Evolutionary conservation across 441 rosid genomes (phyloP), one percentile per base, ranked within the genome.

Genomic region (Kokia cookei): DNA sequence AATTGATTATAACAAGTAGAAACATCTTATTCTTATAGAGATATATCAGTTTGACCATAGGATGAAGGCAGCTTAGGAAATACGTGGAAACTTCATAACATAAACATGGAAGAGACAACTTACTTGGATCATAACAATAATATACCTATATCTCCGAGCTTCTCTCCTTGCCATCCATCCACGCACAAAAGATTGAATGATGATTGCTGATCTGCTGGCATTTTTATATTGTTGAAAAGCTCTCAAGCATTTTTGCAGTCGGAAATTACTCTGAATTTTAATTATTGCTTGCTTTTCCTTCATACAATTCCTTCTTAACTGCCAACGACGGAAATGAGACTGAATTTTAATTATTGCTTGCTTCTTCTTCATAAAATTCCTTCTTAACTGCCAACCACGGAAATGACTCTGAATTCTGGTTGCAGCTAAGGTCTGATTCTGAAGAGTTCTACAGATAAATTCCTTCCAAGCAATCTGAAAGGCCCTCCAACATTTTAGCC

Each of bases 101-200:
- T 24, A 5, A 50, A 26, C 51, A 74, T 29, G 29, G 29, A 17
- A 53, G 17, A 45, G 48, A 54, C 14, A 48, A 78, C 87, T 79
- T 85, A 91, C 98, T 85, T 90, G 97, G 76, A 92, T 89, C 65
- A 75, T 62, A 68, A 83, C 29, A 71, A 82, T 48, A 26, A 73
- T 83, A 63, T 65, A 19, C 75, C 55, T 79, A 73, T 65, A 60
- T 73, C 74, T 84, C 64, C 37, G n/a, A 62, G 77, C 69, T 73
- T 24, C 70, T 76, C 77, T 84, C 59, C 86, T 75, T 29, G 82
- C 82, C 50, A 86, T 81, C 91, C 93, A 88, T 71, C 93, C 77
- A 69, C 92, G 95, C 51, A 78, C 77, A 71, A 76, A 77, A 82
- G 93, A 82, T 75, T 94, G 97, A 73, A 94, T 82, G 59, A 80